Evolutionary conservation across 1,284 basidiomycete species (phyloP).

Genomic region (Cutaneotrichosporon sp.): DNA sequence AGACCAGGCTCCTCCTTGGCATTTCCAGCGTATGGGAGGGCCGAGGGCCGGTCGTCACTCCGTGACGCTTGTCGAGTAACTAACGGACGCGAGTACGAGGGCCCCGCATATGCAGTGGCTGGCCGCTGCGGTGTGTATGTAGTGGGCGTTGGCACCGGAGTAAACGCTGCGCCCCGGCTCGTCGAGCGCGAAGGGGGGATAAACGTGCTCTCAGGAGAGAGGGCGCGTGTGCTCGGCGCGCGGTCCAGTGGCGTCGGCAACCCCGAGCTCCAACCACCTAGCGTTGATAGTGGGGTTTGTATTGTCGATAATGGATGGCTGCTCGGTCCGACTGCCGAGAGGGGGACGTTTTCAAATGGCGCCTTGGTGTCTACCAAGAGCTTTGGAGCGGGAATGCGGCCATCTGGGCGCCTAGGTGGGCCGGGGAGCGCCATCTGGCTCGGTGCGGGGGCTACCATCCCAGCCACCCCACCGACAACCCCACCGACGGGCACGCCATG

Average conservation of each 20-base stretch:
- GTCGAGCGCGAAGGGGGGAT: slow-evolving; percentile 6
- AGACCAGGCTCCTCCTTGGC: slow-evolving; percentile 1
- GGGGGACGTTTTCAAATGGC: slow-evolving; percentile 1
- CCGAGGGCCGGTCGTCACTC: slow-evolving; percentile 4
- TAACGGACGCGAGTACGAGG: background rate
- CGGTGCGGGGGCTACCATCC: background rate
- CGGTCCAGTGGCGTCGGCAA: background rate
- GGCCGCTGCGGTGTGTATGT: background rate
- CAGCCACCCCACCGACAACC: background rate
- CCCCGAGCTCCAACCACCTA: background rate
- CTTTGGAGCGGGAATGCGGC: slow-evolving; percentile 19
- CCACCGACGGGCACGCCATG: background rate
- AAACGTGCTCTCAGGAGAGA: background rate
- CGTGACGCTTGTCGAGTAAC: background rate
- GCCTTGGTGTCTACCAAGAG: slow-evolving; percentile 27
- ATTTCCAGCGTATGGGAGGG: background rate
- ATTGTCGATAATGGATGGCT: background rate
- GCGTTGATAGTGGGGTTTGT: background rate
- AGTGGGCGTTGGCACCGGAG: background rate
- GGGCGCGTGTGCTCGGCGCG: slow-evolving; percentile 1
- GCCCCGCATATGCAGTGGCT: slow-evolving; percentile 1
- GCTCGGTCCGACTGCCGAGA: background rate
- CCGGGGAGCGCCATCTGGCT: background rate
- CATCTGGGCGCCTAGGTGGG: background rate
- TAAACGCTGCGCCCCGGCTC: background rate